A percentile compares a stretch with the other conserved stretches of the same genome.
These are phyloP conservation scores for Parastagonospora nodorum DNA, from an alignment of 2,329 filamentous ascomycete species.

Conservation along the genomic window DNA sequence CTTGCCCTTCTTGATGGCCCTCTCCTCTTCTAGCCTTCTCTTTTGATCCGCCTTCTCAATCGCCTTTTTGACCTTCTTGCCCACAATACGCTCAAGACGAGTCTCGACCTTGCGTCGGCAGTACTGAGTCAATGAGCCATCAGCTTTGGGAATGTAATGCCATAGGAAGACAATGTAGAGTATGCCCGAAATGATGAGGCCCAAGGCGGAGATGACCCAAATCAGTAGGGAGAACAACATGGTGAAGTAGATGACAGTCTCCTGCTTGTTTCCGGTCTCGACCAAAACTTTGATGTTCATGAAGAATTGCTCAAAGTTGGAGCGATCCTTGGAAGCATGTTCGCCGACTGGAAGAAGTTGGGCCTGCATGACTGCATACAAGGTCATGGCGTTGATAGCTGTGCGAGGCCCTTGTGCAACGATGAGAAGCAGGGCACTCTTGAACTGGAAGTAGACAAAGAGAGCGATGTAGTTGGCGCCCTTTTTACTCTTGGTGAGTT, in stretches of 20 bases:
- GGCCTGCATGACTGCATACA: conserved; percentile 80
- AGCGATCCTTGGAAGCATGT: conserved; percentile 63
- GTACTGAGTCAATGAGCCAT: conserved; percentile 81
- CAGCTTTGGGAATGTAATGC: conserved; percentile 83
- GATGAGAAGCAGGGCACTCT: conserved; percentile 82
- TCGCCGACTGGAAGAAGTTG: conserved; percentile 69
- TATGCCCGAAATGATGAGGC: conserved; percentile 72
- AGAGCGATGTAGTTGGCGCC: conserved; percentile 88
- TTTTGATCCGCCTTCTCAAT: conserved; percentile 73
- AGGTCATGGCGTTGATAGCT: conserved; percentile 84
- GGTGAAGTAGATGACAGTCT: conserved; percentile 81
- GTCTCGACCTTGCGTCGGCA: conserved; percentile 91
- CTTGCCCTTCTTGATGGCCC: conserved; percentile 54
- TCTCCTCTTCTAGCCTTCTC: conserved; percentile 50
- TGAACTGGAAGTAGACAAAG: conserved; percentile 85
- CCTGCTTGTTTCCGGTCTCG: conserved; percentile 69
- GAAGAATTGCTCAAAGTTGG: conserved; percentile 76
- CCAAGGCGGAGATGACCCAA: conserved; percentile 81
- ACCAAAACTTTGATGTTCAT: conserved; percentile 77
- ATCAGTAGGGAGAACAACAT: conserved; percentile 93
- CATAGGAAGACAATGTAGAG: conserved; percentile 90
- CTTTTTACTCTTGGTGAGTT: conserved; percentile 88
- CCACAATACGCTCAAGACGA: conserved; percentile 81
- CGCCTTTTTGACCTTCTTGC: conserved; percentile 84
- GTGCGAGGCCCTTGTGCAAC: conserved; percentile 92